These are phyloP conservation scores for Lophium mytilinum DNA, from an alignment of 495 filamentous ascomycete species.

Conservation along the genomic window DNA sequence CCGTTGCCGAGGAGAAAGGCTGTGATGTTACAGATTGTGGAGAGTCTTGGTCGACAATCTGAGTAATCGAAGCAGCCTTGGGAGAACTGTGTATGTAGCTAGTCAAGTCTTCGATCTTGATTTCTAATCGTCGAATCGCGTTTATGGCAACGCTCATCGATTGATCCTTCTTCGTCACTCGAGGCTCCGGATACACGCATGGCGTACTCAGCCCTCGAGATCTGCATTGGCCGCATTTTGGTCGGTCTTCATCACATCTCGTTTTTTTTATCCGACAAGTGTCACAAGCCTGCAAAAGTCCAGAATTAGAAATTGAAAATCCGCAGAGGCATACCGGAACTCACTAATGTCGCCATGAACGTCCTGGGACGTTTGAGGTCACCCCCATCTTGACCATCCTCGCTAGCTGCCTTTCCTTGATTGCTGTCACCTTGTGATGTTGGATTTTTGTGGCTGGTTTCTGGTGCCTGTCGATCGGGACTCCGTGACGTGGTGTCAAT, in stretches of 20 bases:
- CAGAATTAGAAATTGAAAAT: neutral
- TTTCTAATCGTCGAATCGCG: conserved; percentile 21
- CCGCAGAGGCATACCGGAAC: neutral
- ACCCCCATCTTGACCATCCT: neutral
- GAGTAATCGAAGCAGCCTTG: neutral
- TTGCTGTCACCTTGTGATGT: neutral
- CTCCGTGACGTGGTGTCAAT: neutral
- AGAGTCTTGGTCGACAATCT: neutral
- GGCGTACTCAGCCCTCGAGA: neutral
- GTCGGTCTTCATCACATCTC: conserved; percentile 23
- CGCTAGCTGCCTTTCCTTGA: neutral
- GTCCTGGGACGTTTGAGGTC: conserved; percentile 7
- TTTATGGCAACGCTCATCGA: conserved; percentile 22
- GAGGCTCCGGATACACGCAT: conserved; percentile 15
- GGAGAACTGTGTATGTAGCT: conserved; percentile 1
- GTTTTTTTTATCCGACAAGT: conserved; percentile 16
- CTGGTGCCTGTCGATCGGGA: neutral
- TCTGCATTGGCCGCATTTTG: conserved; percentile 22
- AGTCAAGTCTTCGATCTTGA: conserved; percentile 19
- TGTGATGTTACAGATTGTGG: neutral
- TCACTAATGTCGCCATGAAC: conserved; percentile 18
- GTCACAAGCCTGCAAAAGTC: conserved; percentile 14
- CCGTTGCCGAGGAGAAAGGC: neutral
- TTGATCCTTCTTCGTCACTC: conserved; percentile 23
- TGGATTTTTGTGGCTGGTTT: neutral